Percentiles rank a stretch among this genome's conserved stretches.
phyloP scores from a whole-genome alignment of 441 rosid genomes.

The Lepidium campestre region DNA sequence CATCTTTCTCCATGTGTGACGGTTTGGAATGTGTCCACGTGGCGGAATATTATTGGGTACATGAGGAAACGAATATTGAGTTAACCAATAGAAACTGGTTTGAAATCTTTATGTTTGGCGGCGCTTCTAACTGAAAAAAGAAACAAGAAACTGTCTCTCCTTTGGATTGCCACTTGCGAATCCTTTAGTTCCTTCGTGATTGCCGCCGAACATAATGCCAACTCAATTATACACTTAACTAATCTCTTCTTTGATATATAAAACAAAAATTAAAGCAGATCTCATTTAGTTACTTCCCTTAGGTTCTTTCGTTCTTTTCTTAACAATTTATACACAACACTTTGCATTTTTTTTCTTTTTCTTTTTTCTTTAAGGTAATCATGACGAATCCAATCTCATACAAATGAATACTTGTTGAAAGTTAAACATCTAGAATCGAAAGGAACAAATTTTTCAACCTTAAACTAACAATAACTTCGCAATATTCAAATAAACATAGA shows the following conservation, averaged over 20 bases:
- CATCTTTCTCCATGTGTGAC: slow-evolving; percentile 25
- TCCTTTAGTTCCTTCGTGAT: slow-evolving; percentile 2
- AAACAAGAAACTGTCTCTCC: slow-evolving; percentile 20
- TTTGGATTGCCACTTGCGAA: slow-evolving; percentile 22
- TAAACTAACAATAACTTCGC: too few relatives aligned
- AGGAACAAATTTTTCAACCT: too few relatives aligned
- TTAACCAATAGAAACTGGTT: neutral
- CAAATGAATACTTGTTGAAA: too few relatives aligned
- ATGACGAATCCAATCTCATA: too few relatives aligned
- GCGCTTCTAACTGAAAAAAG: slow-evolving; percentile 29
- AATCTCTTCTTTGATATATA: neutral
- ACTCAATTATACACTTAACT: neutral
- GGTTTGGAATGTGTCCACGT: slow-evolving; percentile 27
- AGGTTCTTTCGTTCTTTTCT: neutral
- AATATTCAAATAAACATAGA: too few relatives aligned
- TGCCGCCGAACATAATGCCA: neutral
- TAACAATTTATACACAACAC: neutral
- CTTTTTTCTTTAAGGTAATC: too few relatives aligned
- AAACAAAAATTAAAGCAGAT: neutral
- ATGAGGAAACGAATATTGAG: slow-evolving; percentile 18
- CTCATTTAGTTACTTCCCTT: neutral
- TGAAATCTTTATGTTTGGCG: slow-evolving; percentile 19
- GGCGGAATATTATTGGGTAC: neutral
- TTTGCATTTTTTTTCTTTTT: neutral
- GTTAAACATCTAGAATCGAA: too few relatives aligned